These are phyloP conservation scores for Rhizopus microsporus DNA, from an alignment of 371 early-diverging fungal genomes.

Conservation along the genomic window DNA sequence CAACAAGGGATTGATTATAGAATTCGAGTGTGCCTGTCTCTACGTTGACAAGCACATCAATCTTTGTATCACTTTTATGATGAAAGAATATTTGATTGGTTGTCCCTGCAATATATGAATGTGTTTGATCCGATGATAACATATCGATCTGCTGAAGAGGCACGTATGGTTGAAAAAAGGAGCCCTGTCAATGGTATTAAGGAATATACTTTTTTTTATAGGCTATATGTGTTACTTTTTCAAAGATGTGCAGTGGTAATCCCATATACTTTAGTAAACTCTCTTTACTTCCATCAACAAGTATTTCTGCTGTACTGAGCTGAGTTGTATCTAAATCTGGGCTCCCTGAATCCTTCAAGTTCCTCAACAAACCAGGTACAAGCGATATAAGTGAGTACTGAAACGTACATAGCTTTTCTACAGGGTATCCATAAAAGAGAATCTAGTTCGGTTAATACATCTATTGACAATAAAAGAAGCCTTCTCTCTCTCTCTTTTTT, in stretches of 20 bases:
- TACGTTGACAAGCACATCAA: conserved; percentile 80
- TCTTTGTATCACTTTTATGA: conserved; percentile 65
- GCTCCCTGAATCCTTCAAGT: conserved; percentile 66
- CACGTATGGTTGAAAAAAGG: conserved; percentile 83
- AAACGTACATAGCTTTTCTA: conserved; percentile 77
- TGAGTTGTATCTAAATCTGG: conserved; percentile 51
- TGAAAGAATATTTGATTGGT: conserved; percentile 81
- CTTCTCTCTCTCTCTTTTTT: background rate
- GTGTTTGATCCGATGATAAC: conserved; percentile 65
- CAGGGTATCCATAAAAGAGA: conserved; percentile 80
- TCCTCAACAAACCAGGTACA: conserved; percentile 64
- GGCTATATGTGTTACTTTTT: conserved; percentile 46
- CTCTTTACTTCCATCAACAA: conserved; percentile 43
- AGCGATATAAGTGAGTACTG: conserved; percentile 79
- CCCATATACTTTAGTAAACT: conserved; percentile 60
- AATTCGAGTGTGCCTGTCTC: conserved; percentile 78
- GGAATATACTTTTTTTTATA: background rate
- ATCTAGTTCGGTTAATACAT: conserved; percentile 46
- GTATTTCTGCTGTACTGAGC: conserved; percentile 29
- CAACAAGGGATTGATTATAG: conserved; percentile 57
- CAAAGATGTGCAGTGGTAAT: conserved; percentile 74
- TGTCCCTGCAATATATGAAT: conserved; percentile 75
- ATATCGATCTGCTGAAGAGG: conserved; percentile 86
- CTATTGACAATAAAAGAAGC: background rate
- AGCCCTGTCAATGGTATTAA: conserved; percentile 43